Base-by-base conservation (phyloP, 768 basidiomycete species). In the Kwoniella sp. region DNA sequence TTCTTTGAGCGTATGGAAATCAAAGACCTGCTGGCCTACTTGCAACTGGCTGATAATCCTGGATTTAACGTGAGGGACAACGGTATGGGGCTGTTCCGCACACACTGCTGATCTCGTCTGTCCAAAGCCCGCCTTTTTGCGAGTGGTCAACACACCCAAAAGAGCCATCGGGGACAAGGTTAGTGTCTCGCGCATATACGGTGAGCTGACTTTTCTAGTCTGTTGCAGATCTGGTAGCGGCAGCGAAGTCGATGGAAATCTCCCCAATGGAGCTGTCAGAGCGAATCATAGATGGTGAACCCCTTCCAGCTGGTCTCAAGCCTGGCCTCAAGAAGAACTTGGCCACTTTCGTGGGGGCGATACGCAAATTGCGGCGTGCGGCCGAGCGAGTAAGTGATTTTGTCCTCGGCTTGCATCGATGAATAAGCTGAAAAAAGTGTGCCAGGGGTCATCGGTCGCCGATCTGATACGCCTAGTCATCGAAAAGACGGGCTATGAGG, bases 1-100 rank as follows among this genome's bases (percentile, higher is more conserved):
- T 90, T 90, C 78, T 91, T 91, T 62, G 87, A 90, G 58, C 82
- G 88, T 15, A 69, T 82, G 63, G 89, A 90, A 45, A 80, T 91
- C 65, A 89, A 89, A 75, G 87, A 89, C 71, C 49, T 89, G 10
- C 75, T 90, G 25, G 84, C 85, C 1, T 91, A 91, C 65, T 77
- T 92, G 3, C 89, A 90, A 67, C 76, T 92, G 3, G 77, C 85
- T 2, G 88, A 89, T 59, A 90, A 90, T 41, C 69, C 68, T 5
- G 60, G 63, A 43, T 76, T 73, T 33, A 58, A 62, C 5, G 70
- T 70, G 27, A 63, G 67, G 44, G 33, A 15, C 17, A n/a, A n/a
- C n/a, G n/a, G n/a, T n/a, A n/a, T n/a, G n/a, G n/a, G n/a, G n/a
- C 15, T 11, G 8, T 32, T 45, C 12, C n/a, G n/a, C 31, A 2